A percentile compares a stretch with the other conserved stretches of the same genome.
phyloP scores from a whole-genome alignment of 176 grass and related monocot species.

The Zoysia pacifica region DNA sequence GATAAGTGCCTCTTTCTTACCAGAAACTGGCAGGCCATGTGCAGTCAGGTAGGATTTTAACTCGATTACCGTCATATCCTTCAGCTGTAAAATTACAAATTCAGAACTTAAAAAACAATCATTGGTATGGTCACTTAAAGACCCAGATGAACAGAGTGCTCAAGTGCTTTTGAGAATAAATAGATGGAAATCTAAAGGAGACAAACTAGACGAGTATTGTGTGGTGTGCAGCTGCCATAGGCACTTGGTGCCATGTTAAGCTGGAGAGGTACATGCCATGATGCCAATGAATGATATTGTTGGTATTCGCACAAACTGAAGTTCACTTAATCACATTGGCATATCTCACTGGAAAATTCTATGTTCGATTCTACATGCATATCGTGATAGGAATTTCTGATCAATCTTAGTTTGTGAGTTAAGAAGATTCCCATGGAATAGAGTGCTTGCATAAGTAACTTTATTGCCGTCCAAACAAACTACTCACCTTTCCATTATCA shows the following conservation, averaged over 20 bases:
- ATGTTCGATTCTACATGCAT: neutral
- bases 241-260: neutral
- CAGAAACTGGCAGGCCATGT: slow-evolving; percentile 65
- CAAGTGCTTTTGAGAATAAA: neutral
- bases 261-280: neutral
- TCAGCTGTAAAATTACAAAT: slow-evolving; percentile 62
- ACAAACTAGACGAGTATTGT: neutral
- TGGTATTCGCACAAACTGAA: neutral
- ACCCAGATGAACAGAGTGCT: neutral
- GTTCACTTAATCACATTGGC: neutral
- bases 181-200: slow-evolving; percentile 1
- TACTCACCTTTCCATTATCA: slow-evolving; percentile 77
- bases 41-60: slow-evolving; percentile 80
- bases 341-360: neutral
- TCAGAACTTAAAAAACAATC: slow-evolving; percentile 19
- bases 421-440: slow-evolving; percentile 7
- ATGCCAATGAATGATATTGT: neutral
- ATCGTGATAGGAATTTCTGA: neutral
- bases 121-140: neutral
- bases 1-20: slow-evolving; percentile 84
- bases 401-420: slow-evolving; percentile 9
- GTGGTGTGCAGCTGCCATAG: neutral
- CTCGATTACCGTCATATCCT: slow-evolving; percentile 64
- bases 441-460: neutral
- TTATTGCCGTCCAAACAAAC: neutral